Evolutionary conservation across 2,329 filamentous ascomycete genomes (phyloP).

Genomic region (Hypoxylon sp.): DNA sequence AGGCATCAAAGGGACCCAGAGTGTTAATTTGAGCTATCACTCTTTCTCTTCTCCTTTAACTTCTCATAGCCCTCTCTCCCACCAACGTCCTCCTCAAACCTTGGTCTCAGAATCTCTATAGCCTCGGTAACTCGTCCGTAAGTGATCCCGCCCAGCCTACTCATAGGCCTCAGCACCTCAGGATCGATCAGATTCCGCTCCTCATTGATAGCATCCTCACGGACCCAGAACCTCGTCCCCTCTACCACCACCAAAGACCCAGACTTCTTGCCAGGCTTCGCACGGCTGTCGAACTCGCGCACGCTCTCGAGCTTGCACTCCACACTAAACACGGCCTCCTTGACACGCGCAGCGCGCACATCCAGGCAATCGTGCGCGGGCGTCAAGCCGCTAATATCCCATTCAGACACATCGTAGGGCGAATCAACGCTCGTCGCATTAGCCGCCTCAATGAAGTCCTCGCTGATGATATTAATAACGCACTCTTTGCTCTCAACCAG

Average conservation of each 20-base stretch:
- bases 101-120: constrained; percentile 78
- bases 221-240: constrained; percentile 88
- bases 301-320: constrained; percentile 83
- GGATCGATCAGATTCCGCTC: constrained; percentile 82
- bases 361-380: constrained; percentile 73
- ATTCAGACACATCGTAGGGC: constrained; percentile 83
- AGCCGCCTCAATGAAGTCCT: constrained; percentile 88
- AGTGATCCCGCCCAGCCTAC: constrained; percentile 86
- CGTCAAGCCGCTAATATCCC: constrained; percentile 82
- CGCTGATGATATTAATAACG: constrained; percentile 88
- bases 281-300: constrained; percentile 82
- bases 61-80: constrained; percentile 70
- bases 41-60: constrained; percentile 64
- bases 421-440: constrained; percentile 86
- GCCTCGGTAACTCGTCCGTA: constrained; percentile 80
- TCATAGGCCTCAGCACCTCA: constrained; percentile 80
- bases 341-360: constrained; percentile 80
- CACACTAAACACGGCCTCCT: constrained; percentile 85
- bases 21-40: constrained; percentile 17
- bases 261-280: constrained; percentile 79
- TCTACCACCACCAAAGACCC: constrained; percentile 83
- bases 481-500: constrained; percentile 80
- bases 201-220: constrained; percentile 89
- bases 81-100: constrained; percentile 66
- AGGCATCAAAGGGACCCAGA: not conserved